Conservation (phyloP, 1,139 yeast species). For the Insectozyma bohioensis region DNA sequence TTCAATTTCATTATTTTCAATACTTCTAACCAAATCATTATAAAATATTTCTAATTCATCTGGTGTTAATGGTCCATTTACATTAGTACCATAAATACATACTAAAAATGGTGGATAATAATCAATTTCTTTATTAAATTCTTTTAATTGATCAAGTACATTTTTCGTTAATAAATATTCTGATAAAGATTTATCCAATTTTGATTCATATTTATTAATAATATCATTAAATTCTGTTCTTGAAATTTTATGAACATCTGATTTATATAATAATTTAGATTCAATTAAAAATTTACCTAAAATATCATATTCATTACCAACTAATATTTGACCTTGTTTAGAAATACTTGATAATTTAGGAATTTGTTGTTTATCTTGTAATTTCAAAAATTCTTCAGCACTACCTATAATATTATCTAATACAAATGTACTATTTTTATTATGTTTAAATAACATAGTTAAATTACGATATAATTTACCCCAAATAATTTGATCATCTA, state of each 20-base stretch:
- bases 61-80: slow-evolving; percentile 7
- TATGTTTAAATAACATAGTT: slow-evolving; percentile 31
- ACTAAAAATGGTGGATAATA: slow-evolving; percentile 24
- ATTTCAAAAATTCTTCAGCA: slow-evolving; percentile 26
- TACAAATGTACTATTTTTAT: slow-evolving; percentile 31
- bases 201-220: slow-evolving; percentile 12
- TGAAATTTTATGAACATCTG: slow-evolving; percentile 17
- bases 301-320: slow-evolving; percentile 4
- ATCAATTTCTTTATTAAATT: slow-evolving; percentile 20
- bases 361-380: slow-evolving; percentile 18
- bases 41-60: slow-evolving; percentile 18
- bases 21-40: slow-evolving; percentile 20
- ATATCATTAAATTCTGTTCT: slow-evolving; percentile 16
- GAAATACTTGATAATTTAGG: slow-evolving; percentile 5
- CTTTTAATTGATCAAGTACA: slow-evolving; percentile 17
- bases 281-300: slow-evolving; percentile 15
- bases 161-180: slow-evolving; percentile 16
- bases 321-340: background rate
- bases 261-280: slow-evolving; percentile 14
- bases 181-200: slow-evolving; percentile 10
- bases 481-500: slow-evolving; percentile 23
- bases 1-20: slow-evolving; percentile 12
- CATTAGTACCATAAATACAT: slow-evolving; percentile 18
- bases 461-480: slow-evolving; percentile 33
- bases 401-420: slow-evolving; percentile 38